phyloP scores from a whole-genome alignment of 176 grass and related monocot genomes.

The Cocos nucifera region DNA sequence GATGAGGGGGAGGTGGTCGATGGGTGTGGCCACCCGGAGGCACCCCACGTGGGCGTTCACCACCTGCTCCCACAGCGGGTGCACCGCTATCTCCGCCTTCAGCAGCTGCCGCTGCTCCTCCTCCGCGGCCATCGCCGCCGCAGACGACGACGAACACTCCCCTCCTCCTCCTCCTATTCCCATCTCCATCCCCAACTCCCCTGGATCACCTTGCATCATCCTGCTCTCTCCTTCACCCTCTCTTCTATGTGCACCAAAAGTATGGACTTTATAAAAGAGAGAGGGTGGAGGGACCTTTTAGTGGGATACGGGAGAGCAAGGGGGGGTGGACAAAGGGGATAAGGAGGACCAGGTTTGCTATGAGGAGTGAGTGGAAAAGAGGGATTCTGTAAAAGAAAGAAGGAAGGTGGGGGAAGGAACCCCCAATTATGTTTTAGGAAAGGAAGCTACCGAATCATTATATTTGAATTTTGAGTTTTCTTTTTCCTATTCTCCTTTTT shows the following conservation, averaged over 20 bases:
- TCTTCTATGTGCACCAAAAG: neutral
- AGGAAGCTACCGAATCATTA: constrained; percentile 14
- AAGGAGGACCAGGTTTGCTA: constrained; percentile 18
- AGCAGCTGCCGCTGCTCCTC: constrained; percentile 73
- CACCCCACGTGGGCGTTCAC: constrained; percentile 82
- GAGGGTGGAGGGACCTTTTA: constrained; percentile 54
- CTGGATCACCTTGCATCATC: constrained; percentile 65
- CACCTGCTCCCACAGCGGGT: constrained; percentile 95
- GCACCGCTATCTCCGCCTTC: constrained; percentile 94
- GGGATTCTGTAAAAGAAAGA: constrained; percentile 8
- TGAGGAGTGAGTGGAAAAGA: constrained; percentile 32
- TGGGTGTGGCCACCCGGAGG: constrained; percentile 93
- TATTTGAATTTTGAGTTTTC: neutral
- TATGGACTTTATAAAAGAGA: constrained; percentile 8
- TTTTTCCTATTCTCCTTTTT: too few relatives aligned
- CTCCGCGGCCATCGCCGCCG: constrained; percentile 33
- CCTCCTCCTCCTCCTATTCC: constrained; percentile 24
- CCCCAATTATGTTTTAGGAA: constrained; percentile 24
- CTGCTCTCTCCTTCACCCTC: constrained; percentile 1
- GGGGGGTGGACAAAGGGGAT: constrained; percentile 33
- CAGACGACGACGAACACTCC: constrained; percentile 51
- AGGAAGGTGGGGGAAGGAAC: constrained; percentile 23
- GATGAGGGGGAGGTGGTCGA: constrained; percentile 92
- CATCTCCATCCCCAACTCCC: constrained; percentile 55
- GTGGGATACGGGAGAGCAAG: constrained; percentile 39